phyloP scores from a whole-genome alignment of 192 early-diverging fungal species.

The Spinellus fusiger region DNA sequence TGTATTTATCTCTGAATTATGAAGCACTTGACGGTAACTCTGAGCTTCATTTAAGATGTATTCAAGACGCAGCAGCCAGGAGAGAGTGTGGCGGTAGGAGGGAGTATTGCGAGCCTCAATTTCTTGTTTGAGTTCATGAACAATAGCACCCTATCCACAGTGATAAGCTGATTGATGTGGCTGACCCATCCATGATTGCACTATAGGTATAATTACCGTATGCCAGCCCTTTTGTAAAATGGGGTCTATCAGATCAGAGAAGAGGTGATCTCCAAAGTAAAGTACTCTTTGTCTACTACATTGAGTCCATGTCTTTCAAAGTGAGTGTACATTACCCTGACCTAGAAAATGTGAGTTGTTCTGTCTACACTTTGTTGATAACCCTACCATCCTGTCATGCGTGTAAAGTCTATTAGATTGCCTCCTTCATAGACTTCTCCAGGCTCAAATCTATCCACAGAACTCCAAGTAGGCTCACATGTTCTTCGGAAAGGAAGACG shows the following conservation, averaged over 20 bases:
- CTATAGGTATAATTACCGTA: conserved; percentile 21
- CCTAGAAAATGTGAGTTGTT: not conserved
- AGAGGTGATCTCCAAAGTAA: conserved; percentile 62
- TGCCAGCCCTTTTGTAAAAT: conserved; percentile 57
- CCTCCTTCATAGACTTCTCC: conserved; percentile 60
- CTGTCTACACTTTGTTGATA: not conserved
- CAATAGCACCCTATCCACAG: conserved; percentile 41
- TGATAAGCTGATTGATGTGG: too few species aligned
- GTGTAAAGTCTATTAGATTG: conserved; percentile 47
- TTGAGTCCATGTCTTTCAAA: not conserved
- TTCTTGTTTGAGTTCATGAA: conserved; percentile 51
- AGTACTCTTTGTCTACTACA: conserved; percentile 44
- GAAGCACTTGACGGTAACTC: conserved; percentile 29
- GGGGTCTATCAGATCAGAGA: conserved; percentile 56
- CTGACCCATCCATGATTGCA: too few species aligned
- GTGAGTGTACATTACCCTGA: not conserved
- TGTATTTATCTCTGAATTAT: conserved; percentile 4
- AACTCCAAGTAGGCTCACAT: conserved; percentile 41
- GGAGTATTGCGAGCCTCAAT: conserved; percentile 44
- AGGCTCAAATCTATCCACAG: conserved; percentile 43
- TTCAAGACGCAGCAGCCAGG: conserved; percentile 50
- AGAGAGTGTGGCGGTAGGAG: conserved; percentile 42
- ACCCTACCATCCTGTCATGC: conserved; percentile 48
- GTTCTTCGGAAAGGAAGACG: conserved; percentile 54
- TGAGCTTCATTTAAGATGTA: conserved; percentile 52